Evolutionary conservation across 108 stramenopile species (phyloP).

Genomic region (Bacterosira constricta): DNA sequence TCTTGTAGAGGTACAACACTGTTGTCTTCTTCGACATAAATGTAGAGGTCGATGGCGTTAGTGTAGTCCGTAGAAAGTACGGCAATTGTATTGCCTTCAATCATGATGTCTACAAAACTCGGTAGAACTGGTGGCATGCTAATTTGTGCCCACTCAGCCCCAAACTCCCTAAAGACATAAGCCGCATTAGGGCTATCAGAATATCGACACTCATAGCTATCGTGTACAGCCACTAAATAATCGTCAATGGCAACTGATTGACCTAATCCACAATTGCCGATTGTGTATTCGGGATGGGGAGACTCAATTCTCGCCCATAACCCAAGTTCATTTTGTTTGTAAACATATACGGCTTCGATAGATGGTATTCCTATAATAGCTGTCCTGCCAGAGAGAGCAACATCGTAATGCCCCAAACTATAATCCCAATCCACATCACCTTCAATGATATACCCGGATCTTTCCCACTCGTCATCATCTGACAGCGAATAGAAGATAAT

Average conservation of each 20-base stretch:
- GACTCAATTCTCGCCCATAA: conserved; percentile 7
- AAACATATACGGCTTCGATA: conserved; percentile 3
- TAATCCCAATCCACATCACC: neutral
- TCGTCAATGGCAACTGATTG: conserved; percentile 5
- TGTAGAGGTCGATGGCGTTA: neutral
- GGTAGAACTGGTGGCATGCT: too few relatives aligned
- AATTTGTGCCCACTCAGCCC: conserved; percentile 17
- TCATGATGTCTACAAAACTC: conserved; percentile 1
- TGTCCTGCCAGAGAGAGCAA: conserved; percentile 13
- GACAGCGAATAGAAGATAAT: conserved; percentile 7
- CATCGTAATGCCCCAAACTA: neutral
- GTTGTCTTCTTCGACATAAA: neutral
- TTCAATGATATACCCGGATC: neutral
- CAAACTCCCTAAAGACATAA: neutral
- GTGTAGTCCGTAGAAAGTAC: neutral
- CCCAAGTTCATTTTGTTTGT: conserved; percentile 13
- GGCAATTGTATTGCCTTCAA: neutral
- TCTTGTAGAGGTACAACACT: neutral
- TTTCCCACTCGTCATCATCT: conserved; percentile 6
- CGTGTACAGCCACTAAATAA: neutral
- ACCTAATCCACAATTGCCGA: conserved; percentile 1
- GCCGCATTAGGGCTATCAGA: neutral
- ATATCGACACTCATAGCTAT: neutral
- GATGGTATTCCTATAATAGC: conserved; percentile 6
- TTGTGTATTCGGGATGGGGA: neutral